Evolutionary conservation across 2,329 filamentous ascomycete genomes (phyloP).

Genomic region (Diplodia intermedia): DNA sequence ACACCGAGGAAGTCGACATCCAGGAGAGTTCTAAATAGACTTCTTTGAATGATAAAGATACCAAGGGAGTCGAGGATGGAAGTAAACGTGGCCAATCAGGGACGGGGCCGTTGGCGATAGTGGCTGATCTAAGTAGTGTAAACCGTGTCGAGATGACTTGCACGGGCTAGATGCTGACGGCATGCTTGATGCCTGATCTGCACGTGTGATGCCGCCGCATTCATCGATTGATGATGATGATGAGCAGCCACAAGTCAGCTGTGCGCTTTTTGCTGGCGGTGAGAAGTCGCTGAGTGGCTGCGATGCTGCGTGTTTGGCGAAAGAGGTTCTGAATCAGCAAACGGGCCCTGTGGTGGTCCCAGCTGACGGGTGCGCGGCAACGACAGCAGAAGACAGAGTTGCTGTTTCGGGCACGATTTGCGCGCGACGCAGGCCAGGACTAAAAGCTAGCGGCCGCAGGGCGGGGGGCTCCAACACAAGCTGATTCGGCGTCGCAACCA

Average conservation of each 20-base stretch:
- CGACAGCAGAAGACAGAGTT: not conserved
- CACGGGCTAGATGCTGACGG: not conserved
- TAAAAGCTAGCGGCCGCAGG: not conserved
- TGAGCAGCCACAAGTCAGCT: not conserved
- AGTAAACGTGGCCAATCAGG: not conserved
- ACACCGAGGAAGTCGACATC: too few relatives aligned
- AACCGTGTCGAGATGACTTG: not conserved
- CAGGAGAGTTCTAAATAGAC: too few relatives aligned
- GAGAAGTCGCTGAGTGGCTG: not conserved
- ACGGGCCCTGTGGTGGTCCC: not conserved
- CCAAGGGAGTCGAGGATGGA: too few relatives aligned
- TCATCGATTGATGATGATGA: not conserved
- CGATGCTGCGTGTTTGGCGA: not conserved
- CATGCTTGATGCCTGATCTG: not conserved
- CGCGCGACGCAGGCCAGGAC: not conserved
- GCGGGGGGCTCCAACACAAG: not conserved
- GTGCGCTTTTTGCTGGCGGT: not conserved
- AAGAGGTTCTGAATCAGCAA: not conserved
- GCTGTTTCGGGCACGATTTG: not conserved
- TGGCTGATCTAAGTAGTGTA: not conserved
- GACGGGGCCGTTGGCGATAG: not conserved
- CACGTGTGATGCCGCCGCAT: not conserved
- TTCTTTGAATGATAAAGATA: too few relatives aligned
- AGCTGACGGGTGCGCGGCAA: not conserved
- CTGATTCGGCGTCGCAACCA: slow-evolving; percentile 24